Conservation (phyloP, 257 asterid genomes). For the Nicotiana sylvestris region DNA sequence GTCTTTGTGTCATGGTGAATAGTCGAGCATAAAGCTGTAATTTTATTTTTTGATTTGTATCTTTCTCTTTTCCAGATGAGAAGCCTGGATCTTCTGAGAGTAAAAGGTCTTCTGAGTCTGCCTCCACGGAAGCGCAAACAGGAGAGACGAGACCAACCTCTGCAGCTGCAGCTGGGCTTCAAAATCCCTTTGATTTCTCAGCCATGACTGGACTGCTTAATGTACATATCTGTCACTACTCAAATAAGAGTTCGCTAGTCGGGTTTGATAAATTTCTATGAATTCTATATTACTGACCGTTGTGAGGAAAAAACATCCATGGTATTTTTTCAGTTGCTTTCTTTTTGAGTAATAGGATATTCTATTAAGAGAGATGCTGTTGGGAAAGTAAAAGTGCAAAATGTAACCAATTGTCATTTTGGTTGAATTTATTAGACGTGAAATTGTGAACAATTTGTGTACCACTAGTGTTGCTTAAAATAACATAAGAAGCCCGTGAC, state of each 20-base stretch:
- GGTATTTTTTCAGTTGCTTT: neutral
- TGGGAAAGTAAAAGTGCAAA: neutral
- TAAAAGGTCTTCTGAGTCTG: conserved; percentile 28
- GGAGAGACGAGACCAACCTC: conserved; percentile 41
- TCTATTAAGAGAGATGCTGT: neutral
- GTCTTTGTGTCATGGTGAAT: neutral
- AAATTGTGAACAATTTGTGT: no score
- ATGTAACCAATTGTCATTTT: no score
- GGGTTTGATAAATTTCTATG: neutral
- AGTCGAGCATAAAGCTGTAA: neutral
- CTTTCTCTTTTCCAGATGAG: conserved; percentile 35
- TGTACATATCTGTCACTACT: conserved; percentile 27
- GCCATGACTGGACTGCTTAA: conserved; percentile 79
- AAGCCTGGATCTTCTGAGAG: conserved; percentile 41
- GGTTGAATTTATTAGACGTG: neutral
- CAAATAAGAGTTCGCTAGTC: neutral
- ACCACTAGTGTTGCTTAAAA: neutral
- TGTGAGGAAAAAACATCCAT: neutral
- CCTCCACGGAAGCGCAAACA: conserved; percentile 39
- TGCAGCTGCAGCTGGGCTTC: conserved; percentile 45
- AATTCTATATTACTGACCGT: no score
- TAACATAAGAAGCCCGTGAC: neutral
- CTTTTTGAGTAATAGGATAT: neutral
- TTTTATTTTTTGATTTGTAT: no score
- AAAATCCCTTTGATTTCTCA: conserved; percentile 81